Evolutionary conservation across 768 basidiomycete species (phyloP).

Genomic region (Tricholoma saponaceum): DNA sequence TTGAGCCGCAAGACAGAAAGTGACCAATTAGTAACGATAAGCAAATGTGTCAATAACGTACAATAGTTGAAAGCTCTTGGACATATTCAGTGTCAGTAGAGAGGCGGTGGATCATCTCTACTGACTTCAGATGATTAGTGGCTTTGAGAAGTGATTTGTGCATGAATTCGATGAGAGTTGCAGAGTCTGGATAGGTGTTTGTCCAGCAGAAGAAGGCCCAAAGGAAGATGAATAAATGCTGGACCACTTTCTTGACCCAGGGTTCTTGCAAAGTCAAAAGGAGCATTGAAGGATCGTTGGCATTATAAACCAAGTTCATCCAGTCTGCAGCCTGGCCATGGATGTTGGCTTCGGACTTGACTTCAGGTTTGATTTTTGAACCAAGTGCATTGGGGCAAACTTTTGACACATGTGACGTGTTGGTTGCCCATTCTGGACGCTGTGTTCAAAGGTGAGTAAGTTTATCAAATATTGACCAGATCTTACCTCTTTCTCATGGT

Average conservation of each 20-base stretch:
- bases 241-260: neutral
- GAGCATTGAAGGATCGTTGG: neutral
- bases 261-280: neutral
- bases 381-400: too few relatives aligned
- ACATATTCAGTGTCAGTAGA: slow-evolving; percentile 3
- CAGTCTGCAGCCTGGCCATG: neutral
- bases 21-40: neutral
- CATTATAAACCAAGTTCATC: neutral
- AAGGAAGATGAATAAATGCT: neutral
- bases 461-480: too few relatives aligned
- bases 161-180: neutral
- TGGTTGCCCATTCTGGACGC: too few relatives aligned
- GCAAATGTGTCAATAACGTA: neutral
- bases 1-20: neutral
- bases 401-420: too few relatives aligned
- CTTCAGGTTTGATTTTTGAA: too few relatives aligned
- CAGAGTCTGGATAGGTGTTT: neutral
- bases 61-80: neutral
- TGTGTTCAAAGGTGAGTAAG: too few relatives aligned
- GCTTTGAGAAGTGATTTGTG: neutral
- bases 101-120: neutral
- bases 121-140: neutral
- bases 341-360: too few relatives aligned
- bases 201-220: neutral
- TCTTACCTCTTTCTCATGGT: too few relatives aligned